phyloP scores from a whole-genome alignment of 169 alveolate species.

The Plasmodium malariae region DNA sequence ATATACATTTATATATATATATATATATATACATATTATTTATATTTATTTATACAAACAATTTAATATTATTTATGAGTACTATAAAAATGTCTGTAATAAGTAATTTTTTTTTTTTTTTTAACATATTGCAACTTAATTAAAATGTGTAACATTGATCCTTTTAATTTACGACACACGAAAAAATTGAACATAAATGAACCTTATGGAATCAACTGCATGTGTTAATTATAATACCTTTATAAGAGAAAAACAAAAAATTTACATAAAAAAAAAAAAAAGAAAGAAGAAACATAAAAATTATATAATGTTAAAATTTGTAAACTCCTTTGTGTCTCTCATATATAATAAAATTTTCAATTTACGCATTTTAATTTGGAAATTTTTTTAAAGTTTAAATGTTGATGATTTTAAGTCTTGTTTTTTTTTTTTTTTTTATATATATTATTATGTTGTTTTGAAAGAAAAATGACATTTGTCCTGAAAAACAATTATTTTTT shows the following conservation, averaged over 20 bases:
- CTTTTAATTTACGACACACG: slow-evolving; percentile 31
- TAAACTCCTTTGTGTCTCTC: slow-evolving; percentile 14
- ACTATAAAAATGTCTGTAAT: not conserved
- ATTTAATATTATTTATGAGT: too few species aligned
- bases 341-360: slow-evolving; percentile 11
- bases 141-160: slow-evolving; percentile 61
- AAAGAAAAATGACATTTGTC: slow-evolving; percentile 32
- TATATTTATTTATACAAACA: too few species aligned
- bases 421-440: slow-evolving; percentile 6
- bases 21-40: not conserved
- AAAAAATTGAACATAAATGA: slow-evolving; percentile 25
- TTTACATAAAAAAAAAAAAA: slow-evolving; percentile 15
- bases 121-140: slow-evolving; percentile 1
- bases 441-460: slow-evolving; percentile 38
- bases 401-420: slow-evolving; percentile 43
- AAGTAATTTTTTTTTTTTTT: not conserved
- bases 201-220: slow-evolving; percentile 37
- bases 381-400: slow-evolving; percentile 28
- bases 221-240: slow-evolving; percentile 41
- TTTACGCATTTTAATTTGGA: slow-evolving; percentile 16
- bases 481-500: slow-evolving; percentile 22
- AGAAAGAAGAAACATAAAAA: slow-evolving; percentile 12
- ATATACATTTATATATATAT: not conserved
- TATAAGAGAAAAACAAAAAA: slow-evolving; percentile 3
- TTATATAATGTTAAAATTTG: slow-evolving; percentile 16